A percentile compares a stretch with the other conserved stretches of the same genome.
These are phyloP conservation scores for Ogataea ramenticola DNA, from an alignment of 805 yeast species.

Conservation along the genomic window DNA sequence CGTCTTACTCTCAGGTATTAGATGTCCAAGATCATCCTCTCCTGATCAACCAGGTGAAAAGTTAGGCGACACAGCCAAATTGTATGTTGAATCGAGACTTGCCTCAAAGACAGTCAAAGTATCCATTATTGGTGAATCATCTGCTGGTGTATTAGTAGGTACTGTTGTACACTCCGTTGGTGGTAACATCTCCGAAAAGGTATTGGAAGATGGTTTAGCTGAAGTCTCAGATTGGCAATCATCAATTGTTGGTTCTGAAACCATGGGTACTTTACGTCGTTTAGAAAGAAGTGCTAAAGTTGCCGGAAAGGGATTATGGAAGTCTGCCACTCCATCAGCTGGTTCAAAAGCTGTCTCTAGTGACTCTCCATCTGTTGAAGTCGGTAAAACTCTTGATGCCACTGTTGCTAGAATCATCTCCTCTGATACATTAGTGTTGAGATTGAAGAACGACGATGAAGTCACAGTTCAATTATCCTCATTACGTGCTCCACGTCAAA, in stretches of 20 bases:
- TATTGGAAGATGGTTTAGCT: constrained; percentile 65
- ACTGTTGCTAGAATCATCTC: constrained; percentile 54
- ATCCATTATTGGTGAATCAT: constrained; percentile 50
- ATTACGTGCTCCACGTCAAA: constrained; percentile 63
- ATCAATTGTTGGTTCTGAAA: constrained; percentile 52
- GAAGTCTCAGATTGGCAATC: constrained; percentile 80
- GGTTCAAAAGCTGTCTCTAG: constrained; percentile 6
- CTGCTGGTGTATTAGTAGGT: constrained; percentile 55
- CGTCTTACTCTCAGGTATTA: constrained; percentile 65
- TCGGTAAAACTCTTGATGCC: constrained; percentile 48
- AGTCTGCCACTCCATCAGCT: constrained; percentile 23
- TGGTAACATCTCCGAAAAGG: constrained; percentile 67
- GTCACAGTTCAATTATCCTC: constrained; percentile 70
- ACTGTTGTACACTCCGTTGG: constrained; percentile 69
- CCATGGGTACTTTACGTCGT: constrained; percentile 54
- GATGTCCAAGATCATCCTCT: constrained; percentile 61
- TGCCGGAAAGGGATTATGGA: constrained; percentile 53
- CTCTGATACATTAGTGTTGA: constrained; percentile 58
- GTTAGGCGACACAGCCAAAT: constrained; percentile 58
- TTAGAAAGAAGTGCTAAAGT: constrained; percentile 57
- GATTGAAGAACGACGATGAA: constrained; percentile 44
- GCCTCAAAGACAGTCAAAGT: constrained; percentile 55
- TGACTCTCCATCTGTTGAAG: constrained; percentile 13
- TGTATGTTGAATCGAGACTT: constrained; percentile 55
- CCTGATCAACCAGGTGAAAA: constrained; percentile 41